Base-by-base conservation (phyloP, 805 yeast genomes). In the Sungouiella blattae region DNA sequence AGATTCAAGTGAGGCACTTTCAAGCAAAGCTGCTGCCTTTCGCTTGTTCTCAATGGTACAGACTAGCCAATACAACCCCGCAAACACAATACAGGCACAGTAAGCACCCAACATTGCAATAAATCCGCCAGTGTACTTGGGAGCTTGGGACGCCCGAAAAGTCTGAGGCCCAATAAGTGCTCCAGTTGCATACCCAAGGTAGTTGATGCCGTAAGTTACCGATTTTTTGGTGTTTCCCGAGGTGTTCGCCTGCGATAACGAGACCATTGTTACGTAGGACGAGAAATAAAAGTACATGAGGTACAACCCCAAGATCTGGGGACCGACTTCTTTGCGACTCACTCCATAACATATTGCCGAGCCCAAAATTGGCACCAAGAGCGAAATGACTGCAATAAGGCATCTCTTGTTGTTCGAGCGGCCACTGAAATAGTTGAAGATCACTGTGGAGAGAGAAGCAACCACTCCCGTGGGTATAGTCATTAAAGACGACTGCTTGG, bases 241-340 rank as follows among this genome's bases (percentile, higher is more conserved):
- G 9, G 57, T 46, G 35, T 57, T 58, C 21, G 61, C 55, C n/a
- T 53, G 55, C 17, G 58, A 46, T 33, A 57, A 48, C 8, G 55
- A 41, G 22, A 52, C 48, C 37, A 56, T 43, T 29, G 48, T 47
- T 22, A 64, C 61, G 39, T 62, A 62, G 11, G 51, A 48, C 16
- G 52, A 43, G 28, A 56, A 55, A 44, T 53, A 55, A 27, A 56
- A 52, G 53, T 63, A 66, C 62, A 64, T 58, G 35, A 56, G 44
- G 45, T 55, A 57, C 33, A 54, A 46, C 3, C 60, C 61, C 1
- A 53, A 37, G 33, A 55, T 41, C 30, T 47, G 39, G 28, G 55
- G 41, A 22, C 49, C 48, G 11, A 52, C 39, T 35, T 37, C 29
- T 20, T 31, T 31, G 15, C 18, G 13, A 37, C 35, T 23, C 29